These are phyloP conservation scores for Monosporozyma yasuniensis DNA, from an alignment of 805 yeast genomes.

Conservation along the genomic window DNA sequence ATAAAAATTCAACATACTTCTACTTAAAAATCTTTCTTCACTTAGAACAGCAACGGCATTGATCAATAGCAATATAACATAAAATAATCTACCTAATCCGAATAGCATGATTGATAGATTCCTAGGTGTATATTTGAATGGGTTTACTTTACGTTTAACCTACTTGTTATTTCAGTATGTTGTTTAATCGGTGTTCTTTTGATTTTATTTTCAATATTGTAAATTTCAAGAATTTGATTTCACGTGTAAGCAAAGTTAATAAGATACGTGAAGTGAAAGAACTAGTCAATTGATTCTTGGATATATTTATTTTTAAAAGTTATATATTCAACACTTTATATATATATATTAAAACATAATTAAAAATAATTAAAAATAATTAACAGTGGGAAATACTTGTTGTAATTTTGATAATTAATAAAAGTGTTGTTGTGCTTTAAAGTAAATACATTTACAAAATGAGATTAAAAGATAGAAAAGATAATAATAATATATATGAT, in stretches of 20 bases:
- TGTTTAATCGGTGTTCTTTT: not conserved
- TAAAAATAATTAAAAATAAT: not conserved
- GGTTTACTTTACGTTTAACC: too few relatives aligned
- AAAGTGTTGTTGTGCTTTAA: conserved; percentile 2
- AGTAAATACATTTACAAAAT: conserved; percentile 1
- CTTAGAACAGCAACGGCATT: conserved; percentile 72
- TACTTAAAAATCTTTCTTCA: conserved; percentile 68
- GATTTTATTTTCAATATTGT: not conserved
- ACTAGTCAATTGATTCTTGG: too few relatives aligned
- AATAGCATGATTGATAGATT: conserved; percentile 34
- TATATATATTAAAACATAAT: not conserved
- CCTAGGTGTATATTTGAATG: too few relatives aligned
- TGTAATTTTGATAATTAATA: not conserved
- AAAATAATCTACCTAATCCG: conserved; percentile 52
- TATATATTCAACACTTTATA: too few relatives aligned
- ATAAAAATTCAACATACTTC: conserved; percentile 32
- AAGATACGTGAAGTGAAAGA: too few relatives aligned
- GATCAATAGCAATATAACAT: conserved; percentile 46
- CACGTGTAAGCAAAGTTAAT: not conserved
- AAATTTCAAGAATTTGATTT: not conserved
- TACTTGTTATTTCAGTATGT: too few relatives aligned
- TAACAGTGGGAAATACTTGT: too few relatives aligned
- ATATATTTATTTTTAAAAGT: too few relatives aligned
- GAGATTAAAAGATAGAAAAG: conserved; percentile 1
- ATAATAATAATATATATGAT: not conserved